Evolutionary conservation across 441 rosid species (phyloP), one percentile per base, ranked within the genome.

Genomic region (Adansonia gregorii): DNA sequence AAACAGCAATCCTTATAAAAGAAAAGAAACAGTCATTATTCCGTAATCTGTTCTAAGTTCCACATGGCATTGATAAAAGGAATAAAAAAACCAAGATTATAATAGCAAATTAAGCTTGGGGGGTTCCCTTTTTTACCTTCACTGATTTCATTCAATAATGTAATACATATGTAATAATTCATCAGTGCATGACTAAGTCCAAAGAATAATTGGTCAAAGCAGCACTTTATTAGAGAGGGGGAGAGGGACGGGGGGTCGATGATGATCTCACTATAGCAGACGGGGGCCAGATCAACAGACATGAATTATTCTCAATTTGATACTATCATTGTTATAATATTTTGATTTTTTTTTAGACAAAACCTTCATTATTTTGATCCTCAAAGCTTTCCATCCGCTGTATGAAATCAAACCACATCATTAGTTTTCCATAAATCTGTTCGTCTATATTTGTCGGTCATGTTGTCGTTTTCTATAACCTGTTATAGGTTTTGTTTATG

Each of bases 201-300:
- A 75, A 84, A 75, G 76, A 85, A 85, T 76, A 68, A 86, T 82
- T 83, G 86, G 94, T 90, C 91, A 88, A 90, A 85, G 72, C 63
- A 76, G 24, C 65, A 82, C 61, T 81, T 76, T 74, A 41, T 78
- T 27, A 8, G 15, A 52, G 24, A 19, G 19, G 6, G n/a, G 67
- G 10, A 5, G 19, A 6, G 41, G 70, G 83, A 2, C 11, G 11
- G 2, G 1, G 65, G 43, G 43, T 10, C 11, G 74, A 78, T 73
- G 74, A 81, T 86, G 87, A 87, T 73, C 83, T 68, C 83, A 82
- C 64, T 31, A 4, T 39, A 82, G 89, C 85, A 88, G 86, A 89
- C 90, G 84, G 89, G 85, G 86, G 88, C 80, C 83, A 79, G 79
- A 82, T 27, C 35, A 63, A 59, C 80, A 54, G 63, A 71, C 71